These are phyloP conservation scores for Thalia dealbata DNA, from an alignment of 176 grass and related monocot genomes.

Conservation along the genomic window DNA sequence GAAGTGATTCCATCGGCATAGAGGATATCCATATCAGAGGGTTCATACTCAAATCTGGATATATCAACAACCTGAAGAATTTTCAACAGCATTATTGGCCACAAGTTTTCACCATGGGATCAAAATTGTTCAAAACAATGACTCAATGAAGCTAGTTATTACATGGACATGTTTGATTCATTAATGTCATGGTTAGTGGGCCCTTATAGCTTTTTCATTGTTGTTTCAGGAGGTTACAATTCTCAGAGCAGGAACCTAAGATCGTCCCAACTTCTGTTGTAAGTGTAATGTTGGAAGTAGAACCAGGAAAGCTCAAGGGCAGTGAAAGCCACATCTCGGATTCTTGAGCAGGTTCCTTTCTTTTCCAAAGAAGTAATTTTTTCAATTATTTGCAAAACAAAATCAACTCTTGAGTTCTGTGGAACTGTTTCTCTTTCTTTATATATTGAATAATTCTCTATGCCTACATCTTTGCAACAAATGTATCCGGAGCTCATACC, in stretches of 20 bases:
- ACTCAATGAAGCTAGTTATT: neutral
- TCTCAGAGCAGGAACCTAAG: no score
- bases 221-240: no score
- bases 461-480: neutral
- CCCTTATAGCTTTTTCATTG: no score
- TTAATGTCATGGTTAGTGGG: no score
- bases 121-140: neutral
- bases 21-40: slow-evolving; percentile 68
- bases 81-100: slow-evolving; percentile 3
- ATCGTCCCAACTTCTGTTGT: no score
- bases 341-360: neutral
- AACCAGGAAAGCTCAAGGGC: no score
- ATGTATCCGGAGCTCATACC: neutral
- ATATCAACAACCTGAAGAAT: slow-evolving; percentile 79
- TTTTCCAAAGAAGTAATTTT: neutral
- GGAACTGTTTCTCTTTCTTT: neutral
- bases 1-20: slow-evolving; percentile 74
- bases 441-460: neutral
- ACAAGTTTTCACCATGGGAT: neutral
- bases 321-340: no score
- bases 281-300: no score
- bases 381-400: neutral
- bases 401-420: no score
- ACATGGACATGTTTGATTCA: no score
- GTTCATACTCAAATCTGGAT: slow-evolving; percentile 77